Evolutionary conservation across 2,329 filamentous ascomycete species (phyloP).

Genomic region (Chrysoporthe deuterocubensis): DNA sequence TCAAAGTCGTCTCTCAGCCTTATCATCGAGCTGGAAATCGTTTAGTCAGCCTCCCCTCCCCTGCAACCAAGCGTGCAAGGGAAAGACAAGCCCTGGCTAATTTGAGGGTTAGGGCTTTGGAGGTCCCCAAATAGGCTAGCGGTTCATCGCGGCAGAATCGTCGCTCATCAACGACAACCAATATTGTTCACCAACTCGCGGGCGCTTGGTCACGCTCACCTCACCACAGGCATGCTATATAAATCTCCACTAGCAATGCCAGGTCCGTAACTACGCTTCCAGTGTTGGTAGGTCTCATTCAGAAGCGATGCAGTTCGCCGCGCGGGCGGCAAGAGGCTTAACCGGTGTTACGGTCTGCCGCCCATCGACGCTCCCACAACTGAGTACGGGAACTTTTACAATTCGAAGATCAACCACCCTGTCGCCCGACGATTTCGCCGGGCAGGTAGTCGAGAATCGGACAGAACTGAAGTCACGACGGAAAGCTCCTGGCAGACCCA

Average conservation of each 20-base stretch:
- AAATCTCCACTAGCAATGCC: neutral
- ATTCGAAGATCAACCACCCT: neutral
- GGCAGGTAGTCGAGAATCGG: neutral
- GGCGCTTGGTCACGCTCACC: neutral
- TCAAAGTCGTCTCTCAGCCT: no score
- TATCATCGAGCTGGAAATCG: no score
- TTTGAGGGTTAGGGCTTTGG: neutral
- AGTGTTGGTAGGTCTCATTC: neutral
- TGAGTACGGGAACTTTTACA: neutral
- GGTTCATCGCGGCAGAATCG: neutral
- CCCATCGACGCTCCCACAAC: neutral
- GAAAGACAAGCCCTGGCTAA: no score
- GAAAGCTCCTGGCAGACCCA: neutral
- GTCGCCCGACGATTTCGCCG: neutral
- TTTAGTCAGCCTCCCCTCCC: no score
- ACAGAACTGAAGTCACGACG: neutral
- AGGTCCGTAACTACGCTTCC: neutral
- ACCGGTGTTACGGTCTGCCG: neutral
- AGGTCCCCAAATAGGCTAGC: neutral
- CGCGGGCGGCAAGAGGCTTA: constrained; percentile 1
- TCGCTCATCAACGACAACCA: no score
- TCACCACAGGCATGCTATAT: neutral
- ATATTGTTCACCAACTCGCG: neutral
- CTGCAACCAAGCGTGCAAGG: no score
- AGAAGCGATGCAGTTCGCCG: neutral